Evolutionary conservation across 1,139 yeast species (phyloP).

Genomic region (Candida dubliniensis): DNA sequence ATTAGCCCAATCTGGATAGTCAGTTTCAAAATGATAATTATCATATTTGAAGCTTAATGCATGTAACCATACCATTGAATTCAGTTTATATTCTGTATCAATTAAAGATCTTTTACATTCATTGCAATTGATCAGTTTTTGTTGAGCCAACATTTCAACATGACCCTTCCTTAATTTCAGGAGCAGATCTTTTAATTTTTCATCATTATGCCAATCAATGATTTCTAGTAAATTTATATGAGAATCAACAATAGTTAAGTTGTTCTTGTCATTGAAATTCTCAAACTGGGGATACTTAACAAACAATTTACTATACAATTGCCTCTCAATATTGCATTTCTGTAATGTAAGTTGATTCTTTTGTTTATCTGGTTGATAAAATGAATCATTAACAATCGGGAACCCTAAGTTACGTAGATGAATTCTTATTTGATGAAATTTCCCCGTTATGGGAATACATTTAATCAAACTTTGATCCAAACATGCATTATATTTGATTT

Average conservation of each 20-base stretch:
- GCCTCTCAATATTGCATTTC: conserved; percentile 29
- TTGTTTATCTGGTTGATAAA: conserved; percentile 44
- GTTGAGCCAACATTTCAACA: conserved; percentile 1
- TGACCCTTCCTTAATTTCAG: conserved; percentile 19
- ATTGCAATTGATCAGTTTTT: conserved; percentile 21
- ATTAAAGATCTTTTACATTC: conserved; percentile 46
- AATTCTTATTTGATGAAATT: conserved; percentile 77
- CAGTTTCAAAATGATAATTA: conserved; percentile 30
- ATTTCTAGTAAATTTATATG: conserved; percentile 19
- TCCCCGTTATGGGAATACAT: conserved; percentile 71
- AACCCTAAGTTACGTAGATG: conserved; percentile 64
- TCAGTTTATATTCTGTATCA: conserved; percentile 16
- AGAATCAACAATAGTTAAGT: conserved; percentile 6
- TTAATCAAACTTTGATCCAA: conserved; percentile 54
- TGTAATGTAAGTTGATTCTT: conserved; percentile 2
- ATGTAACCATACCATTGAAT: conserved; percentile 52
- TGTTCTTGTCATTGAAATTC: conserved; percentile 6
- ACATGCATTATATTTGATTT: conserved; percentile 22
- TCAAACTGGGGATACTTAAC: conserved; percentile 17
- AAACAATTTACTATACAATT: conserved; percentile 26
- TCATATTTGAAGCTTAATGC: conserved; percentile 31
- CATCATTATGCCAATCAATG: conserved; percentile 18
- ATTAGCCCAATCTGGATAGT: conserved; percentile 40
- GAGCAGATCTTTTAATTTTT: conserved; percentile 8
- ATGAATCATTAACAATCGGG: conserved; percentile 70